Evolutionary conservation across 2,329 filamentous ascomycete genomes (phyloP), one percentile per base, ranked within the genome.

Genomic region (Hypomyces rosellus): DNA sequence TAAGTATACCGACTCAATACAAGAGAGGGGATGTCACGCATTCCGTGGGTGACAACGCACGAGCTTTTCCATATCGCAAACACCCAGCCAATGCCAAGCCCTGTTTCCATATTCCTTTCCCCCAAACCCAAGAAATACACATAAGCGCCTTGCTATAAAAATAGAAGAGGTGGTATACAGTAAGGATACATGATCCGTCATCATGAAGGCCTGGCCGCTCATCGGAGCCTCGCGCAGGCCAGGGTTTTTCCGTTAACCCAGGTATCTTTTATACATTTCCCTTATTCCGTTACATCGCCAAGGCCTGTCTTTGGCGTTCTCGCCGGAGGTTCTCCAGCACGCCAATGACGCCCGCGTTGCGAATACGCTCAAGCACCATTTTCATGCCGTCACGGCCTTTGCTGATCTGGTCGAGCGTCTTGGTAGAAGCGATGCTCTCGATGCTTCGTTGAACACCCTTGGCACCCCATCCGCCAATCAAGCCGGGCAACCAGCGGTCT

Each of bases 351-450:
- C 78, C 77, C 38, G 74, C 79, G 64, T 79, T 78, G 44, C 80
- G 74, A 47, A 83, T 70, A 44, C 88, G 75, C 67, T 90, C 86
- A 18, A 93, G 74, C 8, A 93, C 88, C 36, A 91, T 81, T 50
- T 81, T 83, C 88, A 93, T 92, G 45, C 88, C 88, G 65, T 91
- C 86, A 45, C 86, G 82, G 58, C 86, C 88, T 71, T 91, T 91
- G 46, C 85, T 83, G 60, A 92, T 77, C 63, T 88, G 86, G 60
- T 86, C 85, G 57, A 85, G 80, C 5, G 88, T 89, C 64, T 88
- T 86, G 62, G 83, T 85, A 37, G 88, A 82, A 11, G 86, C 87
- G 54, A 92, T 84, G 48, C 80, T 79, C 71, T 93, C 88, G 61
- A 93, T 91, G 61, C 84, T 89, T 56, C 85, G 76, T 65, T 91